Conservation (phyloP, 139 green algal genomes). For the Closterium sp. region DNA sequence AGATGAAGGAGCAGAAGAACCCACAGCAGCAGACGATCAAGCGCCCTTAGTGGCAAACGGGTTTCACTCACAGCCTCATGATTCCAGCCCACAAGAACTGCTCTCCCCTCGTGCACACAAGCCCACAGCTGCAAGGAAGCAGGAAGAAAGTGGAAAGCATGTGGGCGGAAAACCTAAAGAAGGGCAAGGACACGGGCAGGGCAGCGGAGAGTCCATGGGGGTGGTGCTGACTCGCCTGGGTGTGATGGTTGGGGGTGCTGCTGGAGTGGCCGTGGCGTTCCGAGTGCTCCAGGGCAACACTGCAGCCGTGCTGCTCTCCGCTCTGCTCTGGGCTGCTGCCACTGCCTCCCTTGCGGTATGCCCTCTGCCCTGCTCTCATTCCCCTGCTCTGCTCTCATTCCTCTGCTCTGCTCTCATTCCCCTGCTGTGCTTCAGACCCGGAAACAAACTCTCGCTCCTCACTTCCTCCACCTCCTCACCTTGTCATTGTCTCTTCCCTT, state of each 20-base stretch:
- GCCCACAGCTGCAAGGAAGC: background rate
- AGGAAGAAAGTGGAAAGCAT: background rate
- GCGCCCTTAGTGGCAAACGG: background rate
- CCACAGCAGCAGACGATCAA: background rate
- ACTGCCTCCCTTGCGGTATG: background rate
- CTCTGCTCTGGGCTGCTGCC: background rate
- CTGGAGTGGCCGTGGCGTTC: background rate
- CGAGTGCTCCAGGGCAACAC: background rate
- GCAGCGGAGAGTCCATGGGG: background rate
- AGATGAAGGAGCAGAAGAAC: background rate
- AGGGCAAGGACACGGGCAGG: background rate
- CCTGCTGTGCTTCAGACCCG: too few relatives aligned
- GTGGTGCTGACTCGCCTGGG: background rate
- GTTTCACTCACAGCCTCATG: background rate
- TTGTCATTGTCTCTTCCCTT: background rate
- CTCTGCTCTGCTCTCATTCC: constrained; percentile 5
- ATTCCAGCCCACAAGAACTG: background rate
- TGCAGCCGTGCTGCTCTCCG: background rate
- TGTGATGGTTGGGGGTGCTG: background rate
- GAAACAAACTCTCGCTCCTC: too few relatives aligned
- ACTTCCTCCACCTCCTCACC: background rate
- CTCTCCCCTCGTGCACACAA: background rate
- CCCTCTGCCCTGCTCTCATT: background rate
- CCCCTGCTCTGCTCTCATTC: background rate
- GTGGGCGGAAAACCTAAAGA: background rate